Base-by-base conservation (phyloP, 2,329 filamentous ascomycete species). In the Sporothrix curviconia region DNA sequence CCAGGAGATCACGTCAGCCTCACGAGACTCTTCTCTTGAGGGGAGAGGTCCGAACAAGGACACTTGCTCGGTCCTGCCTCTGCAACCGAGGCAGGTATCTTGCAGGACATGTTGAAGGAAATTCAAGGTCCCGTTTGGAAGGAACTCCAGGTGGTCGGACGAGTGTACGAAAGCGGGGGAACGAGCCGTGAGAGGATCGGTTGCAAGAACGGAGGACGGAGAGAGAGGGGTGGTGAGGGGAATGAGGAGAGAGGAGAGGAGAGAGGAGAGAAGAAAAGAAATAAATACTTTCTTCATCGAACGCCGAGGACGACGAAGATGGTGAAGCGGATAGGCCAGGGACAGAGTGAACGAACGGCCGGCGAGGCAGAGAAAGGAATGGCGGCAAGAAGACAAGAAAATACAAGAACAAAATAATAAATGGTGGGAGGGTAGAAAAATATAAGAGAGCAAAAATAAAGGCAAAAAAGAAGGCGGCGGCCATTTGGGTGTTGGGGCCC, bases 391-490 rank as follows among this genome's bases (percentile, higher is more conserved):
- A 15, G 19, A 17, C 22, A n/a, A 34, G n/a, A 22, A 22, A n/a
- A 30, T 3, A 12, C 7, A 28, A 8, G 24, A 39, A 24, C 9
- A 15, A 9, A 32, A 32, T 5, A 32, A 47, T 25, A 15, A 44
- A 24, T 25, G 43, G 54, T 49, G 54, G 54, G 43, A 49, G 11
- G 36, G 34, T n/a, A 28, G n/a, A 40, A 53, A 54, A 50, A 37
- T 32, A 47, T 40, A 40, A 11, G 12, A 25, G 39, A 46, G 17
- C 6, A 32, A 12, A 43, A 43, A 56, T 43, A 40, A 51, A 43
- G 24, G 32, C 15, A 47, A 42, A 17, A 57, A 52, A 46, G 43
- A 12, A 52, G 49, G 25, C 46, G 49, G 47, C 55, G 55, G 55
- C 44, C 36, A 50, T 28, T 24, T 43, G 44, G 36, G 30, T 46